Evolutionary conservation across 768 basidiomycete species (phyloP), one percentile per base, ranked within the genome.

Genomic region (Mrakia hoshinonis): DNA sequence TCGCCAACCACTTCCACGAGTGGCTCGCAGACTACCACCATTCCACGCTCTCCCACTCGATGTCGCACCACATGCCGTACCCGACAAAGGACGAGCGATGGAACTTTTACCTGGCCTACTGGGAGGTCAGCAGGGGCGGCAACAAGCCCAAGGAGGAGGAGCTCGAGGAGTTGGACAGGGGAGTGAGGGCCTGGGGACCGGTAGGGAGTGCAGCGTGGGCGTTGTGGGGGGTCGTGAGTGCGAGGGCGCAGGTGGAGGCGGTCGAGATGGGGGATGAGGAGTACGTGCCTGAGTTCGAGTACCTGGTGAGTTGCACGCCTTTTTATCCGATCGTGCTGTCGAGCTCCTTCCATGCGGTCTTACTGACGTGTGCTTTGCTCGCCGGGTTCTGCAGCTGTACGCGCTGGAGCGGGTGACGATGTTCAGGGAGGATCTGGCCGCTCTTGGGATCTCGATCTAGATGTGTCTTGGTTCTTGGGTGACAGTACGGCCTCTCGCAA

Each of bases 151-250:
- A 77, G 52, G 85, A 84, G 67, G 80, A 81, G 18, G 81, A 84
- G 70, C 80, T 90, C 26, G 79, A 81, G 24, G 83, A 81, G 63
- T 80, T 98, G 48, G 92, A 95, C 73, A 81, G 82, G 39, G 89
- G 94, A 78, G 91, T 98, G 47, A 83, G 81, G 55, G 82, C 86
- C 12, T 99, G 96, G 96, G 89, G 89, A 75, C 89, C 94, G 13
- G 88, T 91, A 4, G 89, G 89, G 26, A 91, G 93, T 75, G 92
- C 85, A 15, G 87, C 89, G 85, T 98, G 95, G 93, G 87, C 90
- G 9, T 81, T 97, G 54, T 99, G 96, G 96, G 92, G 90, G 10
- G 83, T 98, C 74, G 86, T 98, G 5, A 92, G 95, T 79, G 92
- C 91, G 7, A 75, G 77, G 39, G 76, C 78, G 47, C 77, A 78